A percentile compares a stretch with the other conserved stretches of the same genome.
Conservation (phyloP, 495 filamentous ascomycete species). For the Annulohypoxylon moriforme region DNA sequence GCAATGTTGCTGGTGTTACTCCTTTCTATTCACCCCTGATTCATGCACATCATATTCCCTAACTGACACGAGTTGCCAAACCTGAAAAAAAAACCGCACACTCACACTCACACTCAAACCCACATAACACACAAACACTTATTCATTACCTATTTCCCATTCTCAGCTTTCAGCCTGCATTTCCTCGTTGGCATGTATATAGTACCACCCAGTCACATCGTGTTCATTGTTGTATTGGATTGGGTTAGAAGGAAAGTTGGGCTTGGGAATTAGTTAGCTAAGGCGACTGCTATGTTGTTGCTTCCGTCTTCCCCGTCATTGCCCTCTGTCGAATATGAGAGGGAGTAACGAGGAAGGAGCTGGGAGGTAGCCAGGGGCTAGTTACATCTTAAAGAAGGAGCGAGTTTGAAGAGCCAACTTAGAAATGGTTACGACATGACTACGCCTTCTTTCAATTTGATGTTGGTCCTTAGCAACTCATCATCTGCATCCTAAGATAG, state of each 20-base stretch:
- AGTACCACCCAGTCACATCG: constrained; percentile 12
- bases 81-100: background rate
- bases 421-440: constrained; percentile 28
- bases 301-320: constrained; percentile 8
- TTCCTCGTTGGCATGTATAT: constrained; percentile 23
- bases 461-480: constrained; percentile 27
- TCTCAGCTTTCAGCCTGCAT: background rate
- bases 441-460: constrained; percentile 21
- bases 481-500: constrained; percentile 10
- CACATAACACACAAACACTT: background rate
- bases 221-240: background rate
- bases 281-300: constrained; percentile 9
- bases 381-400: constrained; percentile 13
- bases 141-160: background rate
- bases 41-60: constrained; percentile 6
- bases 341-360: constrained; percentile 6
- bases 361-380: constrained; percentile 17
- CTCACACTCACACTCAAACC: background rate
- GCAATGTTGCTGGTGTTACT: background rate
- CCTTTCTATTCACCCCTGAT: background rate
- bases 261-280: constrained; percentile 13
- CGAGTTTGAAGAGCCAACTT: constrained; percentile 18
- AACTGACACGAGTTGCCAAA: constrained; percentile 2
- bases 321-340: constrained; percentile 2
- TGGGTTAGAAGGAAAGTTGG: constrained; percentile 3